Evolutionary conservation across 805 yeast genomes (phyloP), one percentile per base, ranked within the genome.

Genomic region (Cyberlindnera euphorbiiphila): DNA sequence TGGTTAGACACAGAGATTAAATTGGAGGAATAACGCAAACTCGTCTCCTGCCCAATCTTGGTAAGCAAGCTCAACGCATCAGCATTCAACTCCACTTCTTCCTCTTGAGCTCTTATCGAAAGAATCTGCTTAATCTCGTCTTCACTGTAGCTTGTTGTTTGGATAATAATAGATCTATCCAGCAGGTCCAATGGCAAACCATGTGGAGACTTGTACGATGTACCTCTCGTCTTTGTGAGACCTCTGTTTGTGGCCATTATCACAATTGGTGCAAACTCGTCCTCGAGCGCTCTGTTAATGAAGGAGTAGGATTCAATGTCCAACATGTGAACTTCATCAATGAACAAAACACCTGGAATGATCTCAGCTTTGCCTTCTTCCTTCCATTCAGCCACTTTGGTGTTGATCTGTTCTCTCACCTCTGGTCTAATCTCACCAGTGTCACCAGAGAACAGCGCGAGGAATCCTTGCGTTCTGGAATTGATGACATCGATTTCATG

Each of bases 191-290:
- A 72, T 29, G 99, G 98, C 42, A 93, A 70, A n/a, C 99, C 99
- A 61, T 93, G 99, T 16, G 98, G 96, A 2, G 96, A 83, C 62
- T 81, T 84, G 67, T 87, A 87, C 57, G 78, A 81, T 21, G 98
- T 86, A 36, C 99, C 98, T 56, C 96, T 77, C 17, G 96, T 88
- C 43, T 76, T 81, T n/a, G 96, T 76, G 41, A 91, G 73, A 37
- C 99, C 99, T 61, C 97, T 76, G 66, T 93, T 93, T 18, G 99
- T 89, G 30, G 99, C 99, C 94, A 93, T 85, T 47, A 93, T 85
- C 28, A 93, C 96, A 57, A 93, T 86, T 25, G 99, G 99, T 12
- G 98, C 85, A 61, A 93, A 83, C 45, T 88, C 95, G 55, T 88
- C 95, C 68, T 93, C 99, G 43, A 93, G 71, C 9, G 99, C 99